Base-by-base conservation (phyloP, 148 eudicot genomes). In the Vaccinium myrtillus region DNA sequence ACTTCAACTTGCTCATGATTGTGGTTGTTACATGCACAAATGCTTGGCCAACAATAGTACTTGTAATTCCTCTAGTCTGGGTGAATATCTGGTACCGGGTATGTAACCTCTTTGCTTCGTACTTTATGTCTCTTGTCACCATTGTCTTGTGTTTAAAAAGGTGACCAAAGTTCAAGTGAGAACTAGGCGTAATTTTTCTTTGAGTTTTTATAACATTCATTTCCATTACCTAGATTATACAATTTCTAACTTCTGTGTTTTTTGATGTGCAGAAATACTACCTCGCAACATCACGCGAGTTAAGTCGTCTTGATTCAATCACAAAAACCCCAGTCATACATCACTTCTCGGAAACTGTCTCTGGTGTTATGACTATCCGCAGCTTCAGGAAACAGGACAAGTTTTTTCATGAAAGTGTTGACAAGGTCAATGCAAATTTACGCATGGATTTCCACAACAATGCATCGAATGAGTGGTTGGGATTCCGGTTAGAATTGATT, bases 1-100 rank as follows among this genome's bases (percentile, higher is more conserved):
- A 89, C 87, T 86, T 91, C 84, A 73, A 74, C 39, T 71, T 93
- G 80, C 43, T 93, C 36, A 83, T 89, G 69, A 86, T 91, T 27
- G 21, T 93, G 23, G 82, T 83, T 43, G 88, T 93, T 39, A 93
- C 93, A 23, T 85, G 88, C 78, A 61, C 89, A 32, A 86, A 91
- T 87, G 93, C 92, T 78, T 92, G 95, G 95, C 95, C 95, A 15
- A 89, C 89, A 53, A 65, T 89, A 46, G 78, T 89, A 82, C 82
- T 89, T 30, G 79, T 91, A 21, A 21, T 91, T 83, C 93, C 93
- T 2, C 81, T 91, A 48, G 74, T 75, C 43, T 91, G 90, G 90
- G 71, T 87, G 56, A 91, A 91, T 80, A 13, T 89, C 30, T 89
- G 90, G 90, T 89, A 89, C 49, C 89, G 86, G 91, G 92, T 90